Conservation (phyloP, 768 basidiomycete genomes). For the Lentinula sp. region DNA sequence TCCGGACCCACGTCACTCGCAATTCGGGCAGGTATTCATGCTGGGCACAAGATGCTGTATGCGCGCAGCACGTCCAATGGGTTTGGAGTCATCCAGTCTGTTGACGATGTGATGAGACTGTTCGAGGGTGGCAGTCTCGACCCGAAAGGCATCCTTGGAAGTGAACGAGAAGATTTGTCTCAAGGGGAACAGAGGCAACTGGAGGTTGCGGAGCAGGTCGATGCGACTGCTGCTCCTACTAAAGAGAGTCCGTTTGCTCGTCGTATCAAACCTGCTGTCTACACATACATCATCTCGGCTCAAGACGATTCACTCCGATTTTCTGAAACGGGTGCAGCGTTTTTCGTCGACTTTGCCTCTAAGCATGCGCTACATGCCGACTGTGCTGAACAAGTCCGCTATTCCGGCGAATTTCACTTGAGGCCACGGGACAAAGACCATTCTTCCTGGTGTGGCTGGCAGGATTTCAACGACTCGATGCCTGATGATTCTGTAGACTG, state of each 20-base stretch:
- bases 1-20: conserved; percentile 55
- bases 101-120: conserved; percentile 43
- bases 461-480: conserved; percentile 47
- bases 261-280: conserved; percentile 75
- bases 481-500: conserved; percentile 56
- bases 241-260: conserved; percentile 15
- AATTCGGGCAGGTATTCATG: conserved; percentile 63
- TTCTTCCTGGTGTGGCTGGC: conserved; percentile 47
- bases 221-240: background rate
- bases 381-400: conserved; percentile 60
- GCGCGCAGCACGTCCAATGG: conserved; percentile 57
- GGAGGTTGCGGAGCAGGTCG: background rate
- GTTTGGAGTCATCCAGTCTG: conserved; percentile 51
- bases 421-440: conserved; percentile 38
- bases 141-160: background rate
- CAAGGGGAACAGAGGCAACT: background rate
- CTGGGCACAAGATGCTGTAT: conserved; percentile 70
- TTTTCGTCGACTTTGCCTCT: conserved; percentile 81
- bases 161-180: background rate
- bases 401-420: conserved; percentile 77
- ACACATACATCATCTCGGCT: conserved; percentile 78
- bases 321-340: conserved; percentile 82
- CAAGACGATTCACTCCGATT: conserved; percentile 77
- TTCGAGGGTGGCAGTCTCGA: conserved; percentile 19
- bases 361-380: conserved; percentile 85